Conservation (phyloP, 2,329 filamentous ascomycete species). For the Knoxdaviesia capensis region DNA sequence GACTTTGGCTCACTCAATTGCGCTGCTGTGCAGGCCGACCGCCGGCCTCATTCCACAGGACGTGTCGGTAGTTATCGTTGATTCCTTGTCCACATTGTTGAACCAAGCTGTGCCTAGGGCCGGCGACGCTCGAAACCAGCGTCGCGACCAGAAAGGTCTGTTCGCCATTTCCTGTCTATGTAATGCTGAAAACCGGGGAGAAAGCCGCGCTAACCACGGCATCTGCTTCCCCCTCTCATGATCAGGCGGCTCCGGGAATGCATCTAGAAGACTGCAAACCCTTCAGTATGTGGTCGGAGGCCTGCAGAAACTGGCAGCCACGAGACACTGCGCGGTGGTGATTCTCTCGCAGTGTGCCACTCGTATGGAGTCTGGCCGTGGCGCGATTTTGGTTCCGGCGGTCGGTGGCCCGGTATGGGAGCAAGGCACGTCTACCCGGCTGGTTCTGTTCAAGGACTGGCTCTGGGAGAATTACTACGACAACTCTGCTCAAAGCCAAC, state of each 20-base stretch:
- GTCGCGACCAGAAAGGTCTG: conserved; percentile 20
- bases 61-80: conserved; percentile 54
- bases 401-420: conserved; percentile 68
- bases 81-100: conserved; percentile 58
- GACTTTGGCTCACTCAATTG: conserved; percentile 53
- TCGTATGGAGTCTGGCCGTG: conserved; percentile 47
- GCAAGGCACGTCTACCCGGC: conserved; percentile 47
- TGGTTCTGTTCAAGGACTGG: conserved; percentile 69
- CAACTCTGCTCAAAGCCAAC: neutral
- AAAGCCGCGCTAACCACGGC: too few relatives aligned
- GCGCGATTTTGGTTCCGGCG: conserved; percentile 53
- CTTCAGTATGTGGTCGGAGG: conserved; percentile 46
- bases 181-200: too few relatives aligned
- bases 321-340: conserved; percentile 52
- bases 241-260: conserved; percentile 12
- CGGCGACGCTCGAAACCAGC: conserved; percentile 16
- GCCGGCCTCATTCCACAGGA: conserved; percentile 37
- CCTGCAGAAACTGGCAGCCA: conserved; percentile 55
- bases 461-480: conserved; percentile 18
- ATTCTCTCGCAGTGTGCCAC: conserved; percentile 65
- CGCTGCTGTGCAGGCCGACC: conserved; percentile 50
- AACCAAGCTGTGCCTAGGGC: conserved; percentile 55
- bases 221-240: too few relatives aligned
- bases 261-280: conserved; percentile 25
- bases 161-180: neutral